Evolutionary conservation across 2,329 filamentous ascomycete genomes (phyloP).

Genomic region (Clonostachys rhizophaga): DNA sequence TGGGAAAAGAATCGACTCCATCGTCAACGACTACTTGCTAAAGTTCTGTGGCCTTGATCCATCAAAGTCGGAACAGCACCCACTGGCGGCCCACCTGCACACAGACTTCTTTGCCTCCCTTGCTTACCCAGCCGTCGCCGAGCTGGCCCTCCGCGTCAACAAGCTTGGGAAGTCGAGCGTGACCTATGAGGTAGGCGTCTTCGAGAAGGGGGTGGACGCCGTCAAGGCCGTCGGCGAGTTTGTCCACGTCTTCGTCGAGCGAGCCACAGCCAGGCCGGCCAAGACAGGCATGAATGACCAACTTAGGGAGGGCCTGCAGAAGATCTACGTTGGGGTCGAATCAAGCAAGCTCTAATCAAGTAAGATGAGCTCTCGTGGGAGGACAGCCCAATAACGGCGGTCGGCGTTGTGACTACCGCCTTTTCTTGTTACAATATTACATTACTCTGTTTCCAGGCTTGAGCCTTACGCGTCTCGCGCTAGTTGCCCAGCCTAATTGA

Average conservation of each 20-base stretch:
- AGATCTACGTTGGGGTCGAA: conserved; percentile 33
- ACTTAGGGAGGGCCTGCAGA: conserved; percentile 55
- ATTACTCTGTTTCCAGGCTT: too few species aligned
- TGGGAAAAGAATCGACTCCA: conserved; percentile 67
- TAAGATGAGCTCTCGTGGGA: too few species aligned
- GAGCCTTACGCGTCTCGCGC: too few species aligned
- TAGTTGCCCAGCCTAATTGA: too few species aligned
- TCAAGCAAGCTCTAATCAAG: conserved; percentile 8
- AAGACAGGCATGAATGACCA: conserved; percentile 56
- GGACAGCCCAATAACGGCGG: too few species aligned
- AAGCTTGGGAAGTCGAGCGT: conserved; percentile 84
- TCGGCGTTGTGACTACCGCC: too few species aligned
- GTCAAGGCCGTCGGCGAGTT: conserved; percentile 85
- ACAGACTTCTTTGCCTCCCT: conserved; percentile 82
- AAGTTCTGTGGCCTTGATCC: conserved; percentile 71
- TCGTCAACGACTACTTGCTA: conserved; percentile 87
- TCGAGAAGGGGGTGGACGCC: conserved; percentile 65
- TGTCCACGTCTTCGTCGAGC: conserved; percentile 84
- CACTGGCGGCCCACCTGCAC: conserved; percentile 79
- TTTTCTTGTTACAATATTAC: too few species aligned
- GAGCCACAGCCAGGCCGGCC: conserved; percentile 64
- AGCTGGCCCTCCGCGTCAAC: conserved; percentile 76
- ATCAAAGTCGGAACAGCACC: conserved; percentile 65
- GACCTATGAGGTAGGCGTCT: conserved; percentile 84
- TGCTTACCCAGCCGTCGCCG: conserved; percentile 75